Evolutionary conservation across 176 grass and related monocot species (phyloP).

Genomic region (Avena atlantica): DNA sequence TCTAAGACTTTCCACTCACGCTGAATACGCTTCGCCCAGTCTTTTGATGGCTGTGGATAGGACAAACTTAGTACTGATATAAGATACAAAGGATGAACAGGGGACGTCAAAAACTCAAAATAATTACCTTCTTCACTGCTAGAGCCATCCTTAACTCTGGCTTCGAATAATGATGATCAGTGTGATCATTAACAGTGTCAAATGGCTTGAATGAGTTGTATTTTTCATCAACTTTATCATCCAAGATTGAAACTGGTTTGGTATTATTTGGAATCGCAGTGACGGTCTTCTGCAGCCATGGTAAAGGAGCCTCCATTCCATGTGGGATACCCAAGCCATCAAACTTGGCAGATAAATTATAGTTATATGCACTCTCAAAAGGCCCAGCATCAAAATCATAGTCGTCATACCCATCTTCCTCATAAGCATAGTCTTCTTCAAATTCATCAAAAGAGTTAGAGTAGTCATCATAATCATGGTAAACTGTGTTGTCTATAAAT

Average conservation of each 20-base stretch:
- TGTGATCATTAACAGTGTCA: conserved; percentile 70
- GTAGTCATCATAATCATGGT: conserved; percentile 54
- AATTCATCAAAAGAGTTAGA: conserved; percentile 43
- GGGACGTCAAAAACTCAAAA: conserved; percentile 1
- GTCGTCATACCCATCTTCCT: conserved; percentile 68
- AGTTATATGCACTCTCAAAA: conserved; percentile 58
- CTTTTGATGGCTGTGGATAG: conserved; percentile 70
- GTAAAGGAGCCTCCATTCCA: conserved; percentile 52
- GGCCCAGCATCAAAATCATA: conserved; percentile 49
- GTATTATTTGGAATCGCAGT: conserved; percentile 37
- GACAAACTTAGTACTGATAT: conserved; percentile 34
- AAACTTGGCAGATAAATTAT: conserved; percentile 71
- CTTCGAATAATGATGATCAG: conserved; percentile 71
- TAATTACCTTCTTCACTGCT: conserved; percentile 52
- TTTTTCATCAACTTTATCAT: conserved; percentile 69
- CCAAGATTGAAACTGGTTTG: conserved; percentile 46
- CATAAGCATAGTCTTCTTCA: conserved; percentile 69
- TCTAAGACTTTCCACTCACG: conserved; percentile 85
- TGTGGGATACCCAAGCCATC: conserved; percentile 62
- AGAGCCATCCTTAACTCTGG: conserved; percentile 47
- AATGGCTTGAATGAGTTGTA: conserved; percentile 79
- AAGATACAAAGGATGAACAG: conserved; percentile 16
- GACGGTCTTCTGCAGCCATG: conserved; percentile 60
- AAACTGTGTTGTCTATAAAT: conserved; percentile 26
- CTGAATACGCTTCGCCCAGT: conserved; percentile 77